These are phyloP conservation scores for Pezicula carpinea DNA, from an alignment of 2,329 filamentous ascomycete genomes.

Conservation along the genomic window DNA sequence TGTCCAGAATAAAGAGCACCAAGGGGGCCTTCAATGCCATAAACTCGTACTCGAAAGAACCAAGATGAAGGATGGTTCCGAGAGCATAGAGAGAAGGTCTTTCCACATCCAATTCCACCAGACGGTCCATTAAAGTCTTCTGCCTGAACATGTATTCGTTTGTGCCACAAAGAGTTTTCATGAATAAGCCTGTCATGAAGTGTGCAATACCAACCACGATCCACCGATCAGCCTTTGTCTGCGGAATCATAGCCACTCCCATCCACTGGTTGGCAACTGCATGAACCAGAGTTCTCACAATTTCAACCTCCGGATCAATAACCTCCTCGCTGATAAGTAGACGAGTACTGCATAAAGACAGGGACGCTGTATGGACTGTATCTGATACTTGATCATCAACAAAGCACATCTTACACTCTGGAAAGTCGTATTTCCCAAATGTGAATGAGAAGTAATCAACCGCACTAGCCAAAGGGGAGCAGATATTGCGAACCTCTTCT, in stretches of 20 bases:
- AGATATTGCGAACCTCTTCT: slow-evolving; percentile 82
- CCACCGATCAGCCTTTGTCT: slow-evolving; percentile 79
- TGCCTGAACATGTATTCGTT: slow-evolving; percentile 92
- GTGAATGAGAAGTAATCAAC: slow-evolving; percentile 88
- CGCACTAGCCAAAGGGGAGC: slow-evolving; percentile 76
- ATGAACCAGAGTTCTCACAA: slow-evolving; percentile 75
- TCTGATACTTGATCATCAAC: slow-evolving; percentile 82
- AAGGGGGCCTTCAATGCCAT: slow-evolving; percentile 86
- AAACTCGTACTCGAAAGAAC: slow-evolving; percentile 83
- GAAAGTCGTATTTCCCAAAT: slow-evolving; percentile 87
- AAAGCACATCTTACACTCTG: slow-evolving; percentile 89
- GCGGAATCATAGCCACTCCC: slow-evolving; percentile 85
- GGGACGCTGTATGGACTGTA: slow-evolving; percentile 70
- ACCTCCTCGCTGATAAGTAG: slow-evolving; percentile 81
- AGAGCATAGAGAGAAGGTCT: slow-evolving; percentile 79
- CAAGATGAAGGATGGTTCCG: slow-evolving; percentile 72
- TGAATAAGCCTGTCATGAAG: slow-evolving; percentile 92
- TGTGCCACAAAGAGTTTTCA: slow-evolving; percentile 85
- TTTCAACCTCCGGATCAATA: slow-evolving; percentile 78
- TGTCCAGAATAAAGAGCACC: slow-evolving; percentile 90
- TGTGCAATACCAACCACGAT: slow-evolving; percentile 84
- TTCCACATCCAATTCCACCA: slow-evolving; percentile 76
- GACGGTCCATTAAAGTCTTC: slow-evolving; percentile 75
- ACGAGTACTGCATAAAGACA: slow-evolving; percentile 83
- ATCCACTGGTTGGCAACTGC: slow-evolving; percentile 90